Evolutionary conservation across 1,139 yeast genomes (phyloP).

Genomic region (Candida sanyaensis): DNA sequence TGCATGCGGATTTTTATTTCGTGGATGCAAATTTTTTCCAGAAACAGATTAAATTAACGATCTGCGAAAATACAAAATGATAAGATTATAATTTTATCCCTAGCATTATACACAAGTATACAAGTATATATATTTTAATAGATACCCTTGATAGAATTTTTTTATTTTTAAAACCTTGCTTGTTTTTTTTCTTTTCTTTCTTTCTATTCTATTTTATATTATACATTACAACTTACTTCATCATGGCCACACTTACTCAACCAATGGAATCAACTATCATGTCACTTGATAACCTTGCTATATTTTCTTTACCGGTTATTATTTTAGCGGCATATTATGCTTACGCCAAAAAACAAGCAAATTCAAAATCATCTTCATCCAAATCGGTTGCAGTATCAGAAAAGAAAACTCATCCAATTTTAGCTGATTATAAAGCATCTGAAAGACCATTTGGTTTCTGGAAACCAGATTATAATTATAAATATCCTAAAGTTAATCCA

Average conservation of each 20-base stretch:
- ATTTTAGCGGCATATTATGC: neutral
- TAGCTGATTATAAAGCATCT: slow-evolving; percentile 6
- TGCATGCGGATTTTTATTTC: neutral
- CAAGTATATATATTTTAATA: neutral
- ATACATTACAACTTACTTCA: neutral
- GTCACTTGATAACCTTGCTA: slow-evolving; percentile 1
- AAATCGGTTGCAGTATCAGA: neutral
- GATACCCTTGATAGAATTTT: neutral
- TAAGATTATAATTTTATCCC: neutral
- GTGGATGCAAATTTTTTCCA: slow-evolving; percentile 4
- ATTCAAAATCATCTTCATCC: neutral
- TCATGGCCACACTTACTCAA: neutral
- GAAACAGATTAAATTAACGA: slow-evolving; percentile 2
- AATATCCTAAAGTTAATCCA: slow-evolving; percentile 50
- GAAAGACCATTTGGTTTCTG: slow-evolving; percentile 40
- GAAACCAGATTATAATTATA: slow-evolving; percentile 50
- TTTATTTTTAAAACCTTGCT: neutral
- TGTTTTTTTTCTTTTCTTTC: neutral
- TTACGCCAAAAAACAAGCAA: neutral
- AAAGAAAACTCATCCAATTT: neutral
- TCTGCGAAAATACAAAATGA: neutral
- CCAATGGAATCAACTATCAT: neutral
- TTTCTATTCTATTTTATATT: neutral
- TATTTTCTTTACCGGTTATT: slow-evolving; percentile 1
- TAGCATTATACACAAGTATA: neutral